phyloP scores from a whole-genome alignment of 805 yeast genomes.

The Pichia heedii region DNA sequence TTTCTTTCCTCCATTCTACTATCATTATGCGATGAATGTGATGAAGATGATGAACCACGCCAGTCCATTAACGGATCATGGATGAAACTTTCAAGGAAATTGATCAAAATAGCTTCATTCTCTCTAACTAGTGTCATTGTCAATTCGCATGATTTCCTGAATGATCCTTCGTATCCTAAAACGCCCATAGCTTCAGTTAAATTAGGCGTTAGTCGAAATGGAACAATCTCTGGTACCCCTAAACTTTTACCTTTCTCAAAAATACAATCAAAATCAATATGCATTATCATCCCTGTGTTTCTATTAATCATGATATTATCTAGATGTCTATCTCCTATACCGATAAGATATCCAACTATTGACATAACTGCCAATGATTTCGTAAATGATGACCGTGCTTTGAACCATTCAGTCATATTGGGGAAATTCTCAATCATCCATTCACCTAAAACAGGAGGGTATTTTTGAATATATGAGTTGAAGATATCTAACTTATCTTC shows the following conservation, averaged over 20 bases:
- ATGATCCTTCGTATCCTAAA: constrained; percentile 82
- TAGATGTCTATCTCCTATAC: constrained; percentile 94
- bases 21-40: not conserved
- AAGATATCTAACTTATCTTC: constrained; percentile 29
- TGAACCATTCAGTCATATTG: constrained; percentile 83
- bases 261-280: constrained; percentile 94
- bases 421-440: constrained; percentile 90
- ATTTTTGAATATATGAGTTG: constrained; percentile 24
- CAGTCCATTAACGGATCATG: constrained; percentile 89
- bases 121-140: constrained; percentile 62
- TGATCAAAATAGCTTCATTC: constrained; percentile 80
- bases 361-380: constrained; percentile 94
- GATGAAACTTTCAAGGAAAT: constrained; percentile 82
- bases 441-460: constrained; percentile 66
- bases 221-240: constrained; percentile 86
- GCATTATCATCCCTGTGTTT: constrained; percentile 70
- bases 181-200: constrained; percentile 83
- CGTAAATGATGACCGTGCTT: constrained; percentile 63
- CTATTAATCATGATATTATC: constrained; percentile 77
- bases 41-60: constrained; percentile 27
- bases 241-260: constrained; percentile 76
- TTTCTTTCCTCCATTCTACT: constrained; percentile 4
- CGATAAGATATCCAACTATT: constrained; percentile 87
- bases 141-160: constrained; percentile 78
- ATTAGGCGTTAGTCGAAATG: constrained; percentile 84